phyloP scores from a whole-genome alignment of 371 early-diverging fungal species.

The Mortierella sp. region DNA sequence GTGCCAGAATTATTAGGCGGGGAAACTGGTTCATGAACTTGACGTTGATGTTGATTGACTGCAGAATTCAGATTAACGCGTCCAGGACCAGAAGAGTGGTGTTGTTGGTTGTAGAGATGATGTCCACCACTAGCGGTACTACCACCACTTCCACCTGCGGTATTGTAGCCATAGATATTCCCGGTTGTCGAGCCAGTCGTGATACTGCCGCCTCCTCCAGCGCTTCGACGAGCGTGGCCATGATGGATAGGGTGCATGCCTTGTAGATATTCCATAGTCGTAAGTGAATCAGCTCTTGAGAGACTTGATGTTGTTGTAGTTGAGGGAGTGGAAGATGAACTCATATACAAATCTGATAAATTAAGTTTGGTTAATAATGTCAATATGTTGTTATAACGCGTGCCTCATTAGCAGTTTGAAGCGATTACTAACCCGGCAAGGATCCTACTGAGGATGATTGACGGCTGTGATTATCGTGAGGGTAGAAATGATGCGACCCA shows the following conservation, averaged over 20 bases:
- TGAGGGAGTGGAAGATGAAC: conserved; percentile 44
- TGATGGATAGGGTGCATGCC: conserved; percentile 8
- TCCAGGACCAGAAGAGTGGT: conserved; percentile 22
- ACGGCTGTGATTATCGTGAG: conserved; percentile 37
- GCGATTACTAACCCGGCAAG: conserved; percentile 30
- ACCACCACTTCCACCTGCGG: conserved; percentile 14
- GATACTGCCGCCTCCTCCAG: conserved; percentile 22
- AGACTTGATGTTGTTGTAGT: conserved; percentile 43
- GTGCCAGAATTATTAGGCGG: neutral
- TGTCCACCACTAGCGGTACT: conserved; percentile 25
- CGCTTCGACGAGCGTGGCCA: conserved; percentile 20
- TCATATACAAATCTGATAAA: conserved; percentile 41
- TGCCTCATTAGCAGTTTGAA: neutral
- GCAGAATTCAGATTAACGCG: conserved; percentile 46
- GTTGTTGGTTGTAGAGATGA: conserved; percentile 13
- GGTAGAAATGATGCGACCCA: conserved; percentile 20
- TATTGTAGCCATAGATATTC: conserved; percentile 28
- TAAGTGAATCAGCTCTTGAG: conserved; percentile 47
- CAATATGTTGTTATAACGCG: neutral
- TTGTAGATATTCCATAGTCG: conserved; percentile 47
- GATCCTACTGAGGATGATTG: conserved; percentile 44
- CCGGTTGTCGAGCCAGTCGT: conserved; percentile 33
- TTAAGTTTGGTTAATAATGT: neutral
- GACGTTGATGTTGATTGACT: conserved; percentile 27
- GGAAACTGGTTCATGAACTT: neutral